These are phyloP conservation scores for Aspergillus spinulosporus DNA, from an alignment of 2,329 filamentous ascomycete species.

Conservation along the genomic window DNA sequence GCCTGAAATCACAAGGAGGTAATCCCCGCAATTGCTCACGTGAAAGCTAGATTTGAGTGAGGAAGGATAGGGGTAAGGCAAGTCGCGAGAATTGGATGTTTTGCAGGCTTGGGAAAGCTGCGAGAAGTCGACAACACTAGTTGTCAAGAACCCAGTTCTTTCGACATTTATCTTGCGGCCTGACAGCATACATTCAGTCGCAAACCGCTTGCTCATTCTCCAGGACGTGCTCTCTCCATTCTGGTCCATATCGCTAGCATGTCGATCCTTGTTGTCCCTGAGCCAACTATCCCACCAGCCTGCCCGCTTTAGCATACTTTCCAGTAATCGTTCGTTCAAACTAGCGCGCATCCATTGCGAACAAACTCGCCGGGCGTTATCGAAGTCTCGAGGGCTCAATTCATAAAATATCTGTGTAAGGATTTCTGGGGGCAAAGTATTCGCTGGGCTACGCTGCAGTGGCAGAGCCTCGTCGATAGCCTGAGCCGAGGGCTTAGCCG, in stretches of 20 bases:
- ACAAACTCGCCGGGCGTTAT: constrained; percentile 62
- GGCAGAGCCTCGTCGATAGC: constrained; percentile 27
- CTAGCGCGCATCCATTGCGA: constrained; percentile 61
- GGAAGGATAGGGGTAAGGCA: constrained; percentile 26
- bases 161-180: constrained; percentile 34
- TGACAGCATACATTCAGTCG: constrained; percentile 53
- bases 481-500: constrained; percentile 37
- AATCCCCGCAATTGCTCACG: constrained; percentile 60
- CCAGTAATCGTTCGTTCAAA: constrained; percentile 53
- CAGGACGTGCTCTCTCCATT: constrained; percentile 40
- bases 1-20: constrained; percentile 57
- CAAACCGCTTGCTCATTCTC: constrained; percentile 49
- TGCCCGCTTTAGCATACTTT: constrained; percentile 55
- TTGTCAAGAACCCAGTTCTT: constrained; percentile 39
- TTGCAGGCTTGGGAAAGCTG: constrained; percentile 23
- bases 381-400: constrained; percentile 54
- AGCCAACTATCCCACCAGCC: constrained; percentile 54
- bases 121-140: constrained; percentile 35
- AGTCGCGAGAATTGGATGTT: constrained; percentile 14
- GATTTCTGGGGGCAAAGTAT: constrained; percentile 50
- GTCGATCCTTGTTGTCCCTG: constrained; percentile 30
- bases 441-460: constrained; percentile 31
- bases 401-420: constrained; percentile 50
- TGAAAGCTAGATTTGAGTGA: constrained; percentile 46
- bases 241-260: constrained; percentile 35